Base-by-base conservation (phyloP, 805 yeast genomes). In the Vanderwaltozyma tropicalis region DNA sequence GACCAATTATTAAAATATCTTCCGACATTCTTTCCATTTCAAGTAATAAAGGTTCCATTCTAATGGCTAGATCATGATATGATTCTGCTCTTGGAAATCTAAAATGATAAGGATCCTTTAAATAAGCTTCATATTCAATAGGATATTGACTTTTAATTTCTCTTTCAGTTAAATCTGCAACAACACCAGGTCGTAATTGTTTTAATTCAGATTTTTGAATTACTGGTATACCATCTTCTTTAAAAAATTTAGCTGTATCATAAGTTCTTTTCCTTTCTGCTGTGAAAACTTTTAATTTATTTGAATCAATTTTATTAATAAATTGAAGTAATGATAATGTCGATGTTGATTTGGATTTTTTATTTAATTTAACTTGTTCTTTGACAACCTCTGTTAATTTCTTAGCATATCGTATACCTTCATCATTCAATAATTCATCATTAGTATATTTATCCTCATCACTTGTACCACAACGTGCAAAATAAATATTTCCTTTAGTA, bases 1-100 rank as follows among this genome's bases (percentile, higher is more conserved):
- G 96, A 1, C 96, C 96, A 48, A 92, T 82, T 42, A 92, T 81
- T 47, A 92, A 66, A 13, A 92, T 72, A 55, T 87, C 96, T 16
- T 86, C 84, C 37, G 84, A 74, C 73, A 82, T 79, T 48, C 96
- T 73, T 59, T 92, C 99, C 77, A 92, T 80, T 59, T 92, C 97
- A 56, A 92, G 69, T 43, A 92, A 76, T 39, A 92, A 67, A 0
- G 97, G 95, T 61, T 92, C 98, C 63, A 92, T 73, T 49, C 95
- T 77, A 27, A 92, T 80, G 0, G 98, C 97, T 40, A 92, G 69
- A 60, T 92, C 99, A 61, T 92, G 98, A 55, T 87, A 92, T 35
- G 94, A 83, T 63, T 92, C 99, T 0, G 94, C 86, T 35, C 97
- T 70, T 2, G 95, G 84, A 55, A 74, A 92, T 42, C 98, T 69